Conservation (phyloP, 2,329 filamentous ascomycete genomes). For the Paecilomyces variotii region DNA sequence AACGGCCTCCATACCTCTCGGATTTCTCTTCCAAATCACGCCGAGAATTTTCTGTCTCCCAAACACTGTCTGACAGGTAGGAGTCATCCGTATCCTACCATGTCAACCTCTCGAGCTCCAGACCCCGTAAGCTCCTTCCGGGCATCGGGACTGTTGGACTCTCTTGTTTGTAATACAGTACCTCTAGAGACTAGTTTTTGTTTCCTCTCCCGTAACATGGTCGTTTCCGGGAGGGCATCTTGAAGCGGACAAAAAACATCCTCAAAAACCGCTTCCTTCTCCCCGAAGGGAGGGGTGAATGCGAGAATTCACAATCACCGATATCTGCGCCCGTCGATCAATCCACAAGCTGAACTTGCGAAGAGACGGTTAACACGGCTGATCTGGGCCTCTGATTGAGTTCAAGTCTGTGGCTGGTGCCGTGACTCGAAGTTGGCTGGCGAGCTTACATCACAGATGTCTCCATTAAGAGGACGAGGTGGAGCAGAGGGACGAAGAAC, state of each 20-base stretch:
- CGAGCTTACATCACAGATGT: slow-evolving; percentile 25
- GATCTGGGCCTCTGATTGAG: slow-evolving; percentile 47
- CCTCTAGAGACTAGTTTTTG: slow-evolving; percentile 93
- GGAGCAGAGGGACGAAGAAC: slow-evolving; percentile 31
- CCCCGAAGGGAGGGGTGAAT: slow-evolving; percentile 26
- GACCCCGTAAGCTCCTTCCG: slow-evolving; percentile 8
- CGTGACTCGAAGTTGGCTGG: slow-evolving; percentile 45
- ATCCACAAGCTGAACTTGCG: slow-evolving; percentile 43
- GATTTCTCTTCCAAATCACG: slow-evolving; percentile 1
- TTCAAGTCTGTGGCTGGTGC: slow-evolving; percentile 45
- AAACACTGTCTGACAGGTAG: slow-evolving; percentile 3
- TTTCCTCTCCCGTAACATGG: slow-evolving; percentile 57
- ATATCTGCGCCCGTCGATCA: slow-evolving; percentile 51
- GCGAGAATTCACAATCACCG: slow-evolving; percentile 18
- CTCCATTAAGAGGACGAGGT: slow-evolving; percentile 21
- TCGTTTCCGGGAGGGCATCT: slow-evolving; percentile 53
- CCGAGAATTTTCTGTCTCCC: slow-evolving; percentile 8
- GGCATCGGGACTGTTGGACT: slow-evolving; percentile 36
- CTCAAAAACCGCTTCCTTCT: slow-evolving; percentile 74
- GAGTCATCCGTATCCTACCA: slow-evolving; percentile 6
- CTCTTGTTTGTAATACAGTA: slow-evolving; percentile 73
- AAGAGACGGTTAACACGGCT: slow-evolving; percentile 61
- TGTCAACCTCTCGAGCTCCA: slow-evolving; percentile 21
- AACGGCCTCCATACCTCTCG: neutral
- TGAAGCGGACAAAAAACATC: slow-evolving; percentile 89